phyloP scores from a whole-genome alignment of 768 basidiomycete species.

The Naematelia aurantialba region DNA sequence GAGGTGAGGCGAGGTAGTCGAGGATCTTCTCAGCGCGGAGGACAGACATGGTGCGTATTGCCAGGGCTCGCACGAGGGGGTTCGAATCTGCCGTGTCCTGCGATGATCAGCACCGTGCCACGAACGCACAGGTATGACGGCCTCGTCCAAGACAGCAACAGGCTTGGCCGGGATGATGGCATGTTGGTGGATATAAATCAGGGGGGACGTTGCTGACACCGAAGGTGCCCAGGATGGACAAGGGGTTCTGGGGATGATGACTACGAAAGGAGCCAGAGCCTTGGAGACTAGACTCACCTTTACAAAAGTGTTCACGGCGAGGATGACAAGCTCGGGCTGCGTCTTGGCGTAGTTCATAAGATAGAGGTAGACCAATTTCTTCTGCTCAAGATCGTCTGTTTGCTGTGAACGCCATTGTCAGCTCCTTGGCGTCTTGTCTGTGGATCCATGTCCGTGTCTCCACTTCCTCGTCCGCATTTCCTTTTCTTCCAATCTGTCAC shows the following conservation, averaged over 20 bases:
- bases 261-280: no score
- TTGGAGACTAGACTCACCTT: slow-evolving; percentile 52
- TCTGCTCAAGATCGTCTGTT: slow-evolving; percentile 98
- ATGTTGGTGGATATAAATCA: not conserved
- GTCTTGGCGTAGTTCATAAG: slow-evolving; percentile 99
- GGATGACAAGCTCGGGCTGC: slow-evolving; percentile 96
- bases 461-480: no score
- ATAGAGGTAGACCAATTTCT: slow-evolving; percentile 99
- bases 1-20: slow-evolving; percentile 93
- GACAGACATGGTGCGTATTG: slow-evolving; percentile 97
- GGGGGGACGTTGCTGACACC: not conserved
- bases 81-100: slow-evolving; percentile 94
- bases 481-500: no score
- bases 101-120: slow-evolving; percentile 10
- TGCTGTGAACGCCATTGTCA: slow-evolving; percentile 60
- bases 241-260: not conserved
- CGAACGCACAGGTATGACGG: not conserved
- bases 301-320: slow-evolving; percentile 98
- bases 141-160: not conserved
- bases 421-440: no score
- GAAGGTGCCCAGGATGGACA: not conserved
- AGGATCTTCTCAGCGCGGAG: slow-evolving; percentile 97
- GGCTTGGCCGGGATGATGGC: no score
- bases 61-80: slow-evolving; percentile 89
- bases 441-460: no score